These are phyloP conservation scores for Fusarium illudens DNA, from an alignment of 2,329 filamentous ascomycete species.

Conservation along the genomic window DNA sequence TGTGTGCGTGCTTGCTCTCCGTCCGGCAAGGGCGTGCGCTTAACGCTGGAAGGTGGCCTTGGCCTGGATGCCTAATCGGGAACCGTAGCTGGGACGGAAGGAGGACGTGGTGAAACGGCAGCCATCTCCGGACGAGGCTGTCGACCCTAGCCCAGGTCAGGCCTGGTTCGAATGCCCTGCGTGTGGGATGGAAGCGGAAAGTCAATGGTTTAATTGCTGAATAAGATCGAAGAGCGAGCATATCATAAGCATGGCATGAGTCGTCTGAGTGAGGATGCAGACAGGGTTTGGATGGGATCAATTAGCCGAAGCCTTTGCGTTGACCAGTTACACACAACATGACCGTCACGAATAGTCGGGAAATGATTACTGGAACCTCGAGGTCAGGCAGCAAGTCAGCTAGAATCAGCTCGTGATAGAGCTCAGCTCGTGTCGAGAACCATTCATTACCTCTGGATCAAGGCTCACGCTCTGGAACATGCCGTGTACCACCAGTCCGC, in stretches of 20 bases:
- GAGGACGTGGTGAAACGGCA: constrained; percentile 21
- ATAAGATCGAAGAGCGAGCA: background rate
- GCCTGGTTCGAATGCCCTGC: constrained; percentile 1
- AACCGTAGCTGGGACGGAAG: constrained; percentile 31
- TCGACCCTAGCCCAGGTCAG: background rate
- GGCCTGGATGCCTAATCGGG: constrained; percentile 7
- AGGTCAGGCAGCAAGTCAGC: background rate
- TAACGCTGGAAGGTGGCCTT: constrained; percentile 10
- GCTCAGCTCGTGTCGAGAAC: background rate
- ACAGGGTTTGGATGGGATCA: background rate
- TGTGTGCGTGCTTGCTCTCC: constrained; percentile 15
- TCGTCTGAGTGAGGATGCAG: background rate
- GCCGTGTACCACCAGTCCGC: background rate
- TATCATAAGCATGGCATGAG: background rate
- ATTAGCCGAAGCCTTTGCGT: background rate
- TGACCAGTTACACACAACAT: background rate
- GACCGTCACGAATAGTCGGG: background rate
- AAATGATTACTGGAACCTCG: background rate
- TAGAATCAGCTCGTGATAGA: background rate
- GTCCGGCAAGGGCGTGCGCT: constrained; percentile 20
- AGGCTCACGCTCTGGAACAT: background rate
- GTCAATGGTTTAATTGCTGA: constrained; percentile 2
- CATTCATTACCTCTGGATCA: background rate
- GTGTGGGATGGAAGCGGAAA: background rate
- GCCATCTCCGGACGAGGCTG: constrained; percentile 17